Evolutionary conservation across 148 eudicot species (phyloP).

Genomic region (Rhododendron ovatum): DNA sequence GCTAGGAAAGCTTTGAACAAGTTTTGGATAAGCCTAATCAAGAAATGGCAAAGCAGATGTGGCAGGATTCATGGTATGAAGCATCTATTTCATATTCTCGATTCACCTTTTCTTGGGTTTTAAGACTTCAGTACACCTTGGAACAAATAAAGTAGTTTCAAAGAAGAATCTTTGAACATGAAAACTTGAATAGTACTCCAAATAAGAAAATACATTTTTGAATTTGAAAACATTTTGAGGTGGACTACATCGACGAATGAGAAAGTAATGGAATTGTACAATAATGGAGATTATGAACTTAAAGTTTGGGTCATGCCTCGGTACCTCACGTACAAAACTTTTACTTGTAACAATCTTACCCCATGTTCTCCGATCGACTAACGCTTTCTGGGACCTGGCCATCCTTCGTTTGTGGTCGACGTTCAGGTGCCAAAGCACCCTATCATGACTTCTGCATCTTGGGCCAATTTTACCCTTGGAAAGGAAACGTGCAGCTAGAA

Average conservation of each 20-base stretch:
- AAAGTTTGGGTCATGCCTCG: background rate
- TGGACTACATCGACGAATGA: background rate
- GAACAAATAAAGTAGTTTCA: background rate
- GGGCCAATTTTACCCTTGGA: background rate
- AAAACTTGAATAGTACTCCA: background rate
- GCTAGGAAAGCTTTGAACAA: background rate
- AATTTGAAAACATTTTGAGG: background rate
- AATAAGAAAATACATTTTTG: background rate
- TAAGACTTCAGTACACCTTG: background rate
- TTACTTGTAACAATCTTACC: no score
- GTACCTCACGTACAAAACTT: background rate
- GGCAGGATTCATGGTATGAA: background rate
- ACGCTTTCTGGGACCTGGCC: background rate
- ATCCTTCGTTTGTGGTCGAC: background rate
- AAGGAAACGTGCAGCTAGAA: background rate
- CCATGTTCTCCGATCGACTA: no score
- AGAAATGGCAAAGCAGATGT: background rate
- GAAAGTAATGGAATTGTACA: background rate
- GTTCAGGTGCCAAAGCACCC: background rate
- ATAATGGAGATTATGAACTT: background rate
- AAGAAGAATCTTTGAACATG: background rate
- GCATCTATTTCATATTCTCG: background rate
- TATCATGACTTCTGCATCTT: background rate
- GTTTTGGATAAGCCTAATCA: conserved; percentile 12
- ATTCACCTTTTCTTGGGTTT: background rate